Conservation (phyloP, 2,329 filamentous ascomycete genomes). For the Aspergillus chevalieri region DNA sequence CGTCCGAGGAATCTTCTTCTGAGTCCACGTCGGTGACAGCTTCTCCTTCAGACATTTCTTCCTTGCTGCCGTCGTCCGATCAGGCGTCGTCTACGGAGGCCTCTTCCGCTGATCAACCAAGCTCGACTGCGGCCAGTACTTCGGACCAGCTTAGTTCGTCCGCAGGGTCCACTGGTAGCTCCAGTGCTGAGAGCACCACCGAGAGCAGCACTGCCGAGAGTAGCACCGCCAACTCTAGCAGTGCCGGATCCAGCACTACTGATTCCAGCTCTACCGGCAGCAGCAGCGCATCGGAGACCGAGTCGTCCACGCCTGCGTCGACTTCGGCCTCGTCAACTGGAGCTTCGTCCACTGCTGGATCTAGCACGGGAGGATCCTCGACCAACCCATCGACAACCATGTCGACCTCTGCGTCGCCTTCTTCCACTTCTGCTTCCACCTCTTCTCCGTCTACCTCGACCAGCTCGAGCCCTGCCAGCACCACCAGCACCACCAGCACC, state of each 20-base stretch:
- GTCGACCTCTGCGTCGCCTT: conserved; percentile 3
- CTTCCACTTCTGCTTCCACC: conserved; percentile 13
- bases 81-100: not conserved
- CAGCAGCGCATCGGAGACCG: not conserved
- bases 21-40: not conserved
- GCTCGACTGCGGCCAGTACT: not conserved
- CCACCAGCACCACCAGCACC: conserved; percentile 7
- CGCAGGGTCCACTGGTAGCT: not conserved
- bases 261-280: not conserved
- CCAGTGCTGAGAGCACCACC: not conserved
- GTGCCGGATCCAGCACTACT: not conserved
- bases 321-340: conserved; percentile 5
- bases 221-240: too few species aligned
- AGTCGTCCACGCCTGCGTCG: not conserved
- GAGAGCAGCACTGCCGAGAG: not conserved
- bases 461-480: conserved; percentile 12
- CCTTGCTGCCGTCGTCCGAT: not conserved
- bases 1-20: not conserved
- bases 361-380: not conserved
- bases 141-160: not conserved
- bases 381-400: conserved; percentile 17
- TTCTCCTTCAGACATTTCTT: conserved; percentile 1
- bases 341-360: conserved; percentile 1
- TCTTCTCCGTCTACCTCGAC: conserved; percentile 9
- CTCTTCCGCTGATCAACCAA: not conserved